Evolutionary conservation across 2,329 filamentous ascomycete species (phyloP).

Genomic region (Trichophyton mentagrophytes): DNA sequence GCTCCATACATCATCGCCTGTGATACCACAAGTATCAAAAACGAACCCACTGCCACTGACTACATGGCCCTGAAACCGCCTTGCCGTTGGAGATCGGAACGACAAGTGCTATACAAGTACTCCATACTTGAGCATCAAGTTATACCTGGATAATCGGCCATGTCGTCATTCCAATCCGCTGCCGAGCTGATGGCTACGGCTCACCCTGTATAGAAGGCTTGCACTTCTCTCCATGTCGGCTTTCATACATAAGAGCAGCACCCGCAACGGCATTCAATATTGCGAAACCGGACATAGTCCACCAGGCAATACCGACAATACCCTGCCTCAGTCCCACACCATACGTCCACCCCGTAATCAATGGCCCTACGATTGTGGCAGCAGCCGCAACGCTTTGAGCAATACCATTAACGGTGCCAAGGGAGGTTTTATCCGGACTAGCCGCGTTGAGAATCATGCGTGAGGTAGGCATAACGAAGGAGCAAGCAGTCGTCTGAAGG

Average conservation of each 20-base stretch:
- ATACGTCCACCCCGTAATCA: background rate
- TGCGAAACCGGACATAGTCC: background rate
- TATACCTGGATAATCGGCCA: background rate
- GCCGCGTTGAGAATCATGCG: conserved; percentile 1
- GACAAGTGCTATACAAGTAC: background rate
- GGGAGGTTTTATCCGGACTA: background rate
- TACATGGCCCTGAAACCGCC: background rate
- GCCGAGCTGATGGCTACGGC: background rate
- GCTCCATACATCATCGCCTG: background rate
- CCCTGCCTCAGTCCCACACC: background rate
- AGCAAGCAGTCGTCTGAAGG: background rate
- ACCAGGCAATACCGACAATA: background rate
- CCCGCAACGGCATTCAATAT: background rate
- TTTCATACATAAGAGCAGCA: background rate
- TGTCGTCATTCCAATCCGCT: background rate
- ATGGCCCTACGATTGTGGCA: background rate
- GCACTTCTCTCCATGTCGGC: background rate
- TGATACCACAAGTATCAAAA: background rate
- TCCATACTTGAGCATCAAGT: background rate
- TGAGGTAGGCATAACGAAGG: background rate
- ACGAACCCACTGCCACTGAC: background rate
- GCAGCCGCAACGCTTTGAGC: background rate
- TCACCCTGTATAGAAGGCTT: background rate
- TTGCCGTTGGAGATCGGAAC: background rate
- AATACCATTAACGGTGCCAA: background rate